Conservation (phyloP, 1,139 yeast genomes). For the Blastobotrys malaysiensis region DNA sequence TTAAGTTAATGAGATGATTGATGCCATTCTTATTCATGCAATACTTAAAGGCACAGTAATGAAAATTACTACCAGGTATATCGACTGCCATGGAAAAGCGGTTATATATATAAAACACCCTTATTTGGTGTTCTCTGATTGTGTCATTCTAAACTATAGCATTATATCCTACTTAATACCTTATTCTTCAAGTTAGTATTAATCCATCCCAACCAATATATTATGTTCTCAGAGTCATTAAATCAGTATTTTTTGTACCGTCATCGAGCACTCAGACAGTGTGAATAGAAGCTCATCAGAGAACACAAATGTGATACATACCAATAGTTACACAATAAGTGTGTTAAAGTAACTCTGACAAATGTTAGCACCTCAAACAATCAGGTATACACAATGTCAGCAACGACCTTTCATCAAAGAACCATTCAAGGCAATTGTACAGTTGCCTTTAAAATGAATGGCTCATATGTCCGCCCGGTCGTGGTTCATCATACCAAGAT, state of each 20-base stretch:
- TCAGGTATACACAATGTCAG: background rate
- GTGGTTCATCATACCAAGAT: constrained; percentile 23
- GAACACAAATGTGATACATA: background rate
- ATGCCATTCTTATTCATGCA: too few relatives aligned
- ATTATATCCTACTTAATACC: background rate
- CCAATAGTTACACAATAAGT: background rate
- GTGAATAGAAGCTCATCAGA: constrained; percentile 27
- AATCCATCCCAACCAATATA: background rate
- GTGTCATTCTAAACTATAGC: too few relatives aligned
- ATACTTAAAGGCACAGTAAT: too few relatives aligned
- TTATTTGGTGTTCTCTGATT: too few relatives aligned
- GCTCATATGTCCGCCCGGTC: constrained; percentile 34
- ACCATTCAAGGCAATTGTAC: constrained; percentile 26
- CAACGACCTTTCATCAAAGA: constrained; percentile 28
- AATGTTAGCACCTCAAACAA: background rate
- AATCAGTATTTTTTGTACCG: constrained; percentile 27
- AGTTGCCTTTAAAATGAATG: constrained; percentile 12
- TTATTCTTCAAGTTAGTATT: background rate
- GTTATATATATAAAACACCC: too few relatives aligned
- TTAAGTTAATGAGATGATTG: too few relatives aligned
- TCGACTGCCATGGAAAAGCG: too few relatives aligned
- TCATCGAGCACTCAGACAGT: constrained; percentile 32
- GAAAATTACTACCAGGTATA: too few relatives aligned
- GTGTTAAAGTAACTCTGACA: background rate
- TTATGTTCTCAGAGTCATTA: constrained; percentile 30